Evolutionary conservation across 2,329 filamentous ascomycete species (phyloP), one percentile per base, ranked within the genome.

Genomic region (Verticillium tricorpus): DNA sequence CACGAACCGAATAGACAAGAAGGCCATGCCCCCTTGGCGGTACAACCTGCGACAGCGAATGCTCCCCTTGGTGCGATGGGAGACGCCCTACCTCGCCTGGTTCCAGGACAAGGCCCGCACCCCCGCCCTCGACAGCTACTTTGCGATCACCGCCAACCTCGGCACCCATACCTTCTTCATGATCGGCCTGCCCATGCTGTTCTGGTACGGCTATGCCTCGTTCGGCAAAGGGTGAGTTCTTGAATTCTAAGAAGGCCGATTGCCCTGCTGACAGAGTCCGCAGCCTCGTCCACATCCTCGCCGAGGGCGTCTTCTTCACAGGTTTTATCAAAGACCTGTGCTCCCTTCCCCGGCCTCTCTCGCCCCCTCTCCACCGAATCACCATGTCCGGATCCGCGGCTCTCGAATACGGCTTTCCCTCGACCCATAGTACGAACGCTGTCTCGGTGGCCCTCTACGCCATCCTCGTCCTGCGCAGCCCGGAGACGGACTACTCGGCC

Each of bases 161-260:
- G 92, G 95, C 67, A 99, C 95, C 0, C 95, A 99, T 77, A 99
- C 95, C 0, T 98, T 97, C 80, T 99, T 97, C 82, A 98, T 98
- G 93, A 85, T 97, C 67, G 90, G 92, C 62, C 80, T 99, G 70
- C 95, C 95, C 6, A 92, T 98, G 67, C 85, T 97, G 68, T 98
- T 98, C 80, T 99, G 95, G 95, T 97, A 92, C 71, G 94, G 94
- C 60, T 91, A 93, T 76, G 88, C 90, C 54, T 88, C 85, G 65
- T 85, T 96, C 67, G 95, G 92, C 61, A 90, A 95, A 80, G 93
- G 89, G 92, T 96, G 87, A 69, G 89, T 82, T 60, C n/a, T 12
- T 2, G 6, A 57, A 31, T 31, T 55, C 45, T 19, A 25, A 14
- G 45, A 22, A 12, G 9, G 11, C 7, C 19, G 19, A 1, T 19